Evolutionary conservation across 306 rosid genomes (phyloP).

Genomic region (Prinsepia uniflora): DNA sequence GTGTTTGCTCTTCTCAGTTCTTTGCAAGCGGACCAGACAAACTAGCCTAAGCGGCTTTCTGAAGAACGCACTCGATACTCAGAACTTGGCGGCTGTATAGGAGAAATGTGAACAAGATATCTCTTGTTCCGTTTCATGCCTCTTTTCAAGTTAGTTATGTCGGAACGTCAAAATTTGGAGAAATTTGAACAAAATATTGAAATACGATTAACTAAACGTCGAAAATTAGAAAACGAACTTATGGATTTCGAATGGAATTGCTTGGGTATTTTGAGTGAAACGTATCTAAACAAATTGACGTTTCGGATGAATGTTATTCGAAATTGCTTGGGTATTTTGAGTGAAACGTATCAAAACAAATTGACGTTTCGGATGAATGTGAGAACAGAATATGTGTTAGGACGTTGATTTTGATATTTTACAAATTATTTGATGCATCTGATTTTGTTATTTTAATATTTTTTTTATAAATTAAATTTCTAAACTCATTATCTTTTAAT

Average conservation of each 20-base stretch:
- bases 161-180: not conserved
- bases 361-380: not conserved
- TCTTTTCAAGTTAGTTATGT: too few relatives aligned
- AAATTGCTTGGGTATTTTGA: not conserved
- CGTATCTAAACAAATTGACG: not conserved
- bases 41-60: slow-evolving; percentile 46
- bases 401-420: too few relatives aligned
- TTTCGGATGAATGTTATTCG: not conserved
- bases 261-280: not conserved
- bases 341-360: not conserved
- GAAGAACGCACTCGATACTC: slow-evolving; percentile 41
- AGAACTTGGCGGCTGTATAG: slow-evolving; percentile 48
- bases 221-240: not conserved
- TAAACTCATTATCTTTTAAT: too few relatives aligned
- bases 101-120: not conserved
- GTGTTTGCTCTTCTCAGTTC: slow-evolving; percentile 30
- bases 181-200: not conserved
- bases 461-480: too few relatives aligned
- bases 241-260: not conserved
- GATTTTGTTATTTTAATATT: too few relatives aligned
- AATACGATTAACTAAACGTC: not conserved
- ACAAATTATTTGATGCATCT: too few relatives aligned
- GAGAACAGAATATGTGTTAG: not conserved
- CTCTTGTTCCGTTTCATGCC: too few relatives aligned
- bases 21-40: slow-evolving; percentile 54